Conservation (phyloP, 768 basidiomycete species). For the Solioccasus polychromus region DNA sequence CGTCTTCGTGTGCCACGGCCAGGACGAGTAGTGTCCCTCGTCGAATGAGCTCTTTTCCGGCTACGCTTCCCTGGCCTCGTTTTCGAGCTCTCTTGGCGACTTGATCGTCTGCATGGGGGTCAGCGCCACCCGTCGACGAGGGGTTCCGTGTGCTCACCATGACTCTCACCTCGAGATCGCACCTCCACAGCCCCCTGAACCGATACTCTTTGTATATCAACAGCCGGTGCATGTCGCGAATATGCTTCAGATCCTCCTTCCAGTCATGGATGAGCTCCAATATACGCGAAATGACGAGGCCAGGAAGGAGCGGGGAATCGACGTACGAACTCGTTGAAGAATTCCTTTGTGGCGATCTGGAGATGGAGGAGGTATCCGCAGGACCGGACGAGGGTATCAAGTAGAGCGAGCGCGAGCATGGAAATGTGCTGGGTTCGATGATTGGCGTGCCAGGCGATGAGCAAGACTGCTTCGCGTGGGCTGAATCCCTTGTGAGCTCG, state of each 20-base stretch:
- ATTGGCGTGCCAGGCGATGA: slow-evolving; percentile 80
- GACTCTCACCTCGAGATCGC: slow-evolving; percentile 13
- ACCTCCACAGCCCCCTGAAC: slow-evolving; percentile 52
- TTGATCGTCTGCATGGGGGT: slow-evolving; percentile 69
- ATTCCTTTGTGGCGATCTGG: slow-evolving; percentile 96
- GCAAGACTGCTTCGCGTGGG: slow-evolving; percentile 89
- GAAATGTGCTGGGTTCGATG: slow-evolving; percentile 91
- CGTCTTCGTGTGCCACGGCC: slow-evolving; percentile 93
- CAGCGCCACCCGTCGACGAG: neutral
- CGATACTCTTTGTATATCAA: slow-evolving; percentile 91
- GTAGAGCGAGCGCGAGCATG: slow-evolving; percentile 78
- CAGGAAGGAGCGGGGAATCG: slow-evolving; percentile 95
- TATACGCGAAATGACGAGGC: slow-evolving; percentile 92
- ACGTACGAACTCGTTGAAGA: slow-evolving; percentile 96
- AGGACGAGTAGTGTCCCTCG: slow-evolving; percentile 94
- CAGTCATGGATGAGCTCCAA: slow-evolving; percentile 89
- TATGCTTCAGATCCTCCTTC: slow-evolving; percentile 97
- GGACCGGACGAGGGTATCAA: slow-evolving; percentile 89
- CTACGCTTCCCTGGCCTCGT: slow-evolving; percentile 92
- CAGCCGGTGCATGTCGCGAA: slow-evolving; percentile 95
- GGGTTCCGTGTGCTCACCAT: slow-evolving; percentile 19
- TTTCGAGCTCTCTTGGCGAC: slow-evolving; percentile 93
- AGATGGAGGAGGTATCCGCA: slow-evolving; percentile 98
- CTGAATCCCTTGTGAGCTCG: slow-evolving; percentile 37
- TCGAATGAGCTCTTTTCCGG: slow-evolving; percentile 96